These are phyloP conservation scores for Populus pruinosa DNA, from an alignment of 345 rosid species.

Conservation along the genomic window DNA sequence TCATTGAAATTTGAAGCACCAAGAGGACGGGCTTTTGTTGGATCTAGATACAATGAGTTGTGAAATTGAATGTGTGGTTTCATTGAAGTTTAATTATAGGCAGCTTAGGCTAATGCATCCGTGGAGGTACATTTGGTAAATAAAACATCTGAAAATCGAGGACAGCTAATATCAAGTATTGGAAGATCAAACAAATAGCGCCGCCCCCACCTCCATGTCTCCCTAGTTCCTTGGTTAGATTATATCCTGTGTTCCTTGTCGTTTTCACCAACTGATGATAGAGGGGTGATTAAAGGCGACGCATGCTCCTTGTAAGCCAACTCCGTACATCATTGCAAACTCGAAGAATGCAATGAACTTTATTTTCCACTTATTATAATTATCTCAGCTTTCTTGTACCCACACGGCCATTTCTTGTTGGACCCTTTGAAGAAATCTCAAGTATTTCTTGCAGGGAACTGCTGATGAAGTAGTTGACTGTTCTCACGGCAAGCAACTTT, in stretches of 20 bases:
- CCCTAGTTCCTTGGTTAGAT: not conserved
- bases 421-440: not conserved
- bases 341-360: not conserved
- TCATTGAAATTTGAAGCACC: not conserved
- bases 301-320: not conserved
- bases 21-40: not conserved
- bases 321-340: not conserved
- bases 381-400: not conserved
- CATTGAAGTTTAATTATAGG: not conserved
- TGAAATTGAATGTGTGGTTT: not conserved
- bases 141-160: not conserved
- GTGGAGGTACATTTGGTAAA: not conserved
- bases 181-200: not conserved
- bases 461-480: constrained; percentile 88
- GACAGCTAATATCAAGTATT: not conserved
- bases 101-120: not conserved
- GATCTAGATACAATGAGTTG: not conserved
- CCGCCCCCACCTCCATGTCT: not conserved
- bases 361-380: not conserved
- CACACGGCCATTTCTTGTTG: not conserved
- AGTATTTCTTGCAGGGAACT: constrained; percentile 58
- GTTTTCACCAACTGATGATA: not conserved
- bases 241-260: not conserved
- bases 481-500: constrained; percentile 91
- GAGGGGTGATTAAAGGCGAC: not conserved